Base-by-base conservation (phyloP, 768 basidiomycete species). In the Baorangia bicolor region DNA sequence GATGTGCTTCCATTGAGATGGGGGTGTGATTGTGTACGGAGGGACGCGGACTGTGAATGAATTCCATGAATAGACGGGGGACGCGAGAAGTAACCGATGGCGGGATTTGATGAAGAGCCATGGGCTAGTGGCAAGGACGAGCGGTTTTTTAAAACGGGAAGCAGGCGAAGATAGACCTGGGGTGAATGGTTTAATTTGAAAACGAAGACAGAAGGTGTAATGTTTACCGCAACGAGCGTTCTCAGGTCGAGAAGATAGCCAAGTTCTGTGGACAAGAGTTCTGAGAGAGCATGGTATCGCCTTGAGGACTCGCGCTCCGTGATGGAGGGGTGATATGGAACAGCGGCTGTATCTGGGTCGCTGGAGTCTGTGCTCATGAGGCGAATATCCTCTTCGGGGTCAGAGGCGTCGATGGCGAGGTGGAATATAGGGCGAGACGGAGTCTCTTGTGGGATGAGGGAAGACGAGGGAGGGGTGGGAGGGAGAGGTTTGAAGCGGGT, bases 261-360 rank as follows among this genome's bases (percentile, higher is more conserved):
- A 20, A 84, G 76, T 75, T 98, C 96, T 1, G 94, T 95, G 54
- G 82, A 77, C 25, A 98, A 78, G 38, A 98, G 76, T 73, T 98
- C 96, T 60, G 84, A 78, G 47, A 98, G 80, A 7, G 92, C 89
- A 64, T 97, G 87, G 59, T 81, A 87, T 52, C 75, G 79, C 46
- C 84, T 69, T 14, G 77, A 61, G 34, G 75, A 65, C 45, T 86
- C 84, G 33, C 53, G 51, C 13, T 56, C 51, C 7, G 47, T 11
- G 20, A 34, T 23, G 40, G 43, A 10, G 18, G 49, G n/a, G 51
- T 47, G 8, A 23, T 38, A 11, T 11, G n/a, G 43, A 18, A 25
- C 21, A 5, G 35, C 5, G 16, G 31, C 8, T 11, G 52, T 27
- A 16, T 54, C 49, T 4, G 33, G 56, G 30, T 52, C 50, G 8